These are phyloP conservation scores for Xylaria grammica DNA, from an alignment of 495 filamentous ascomycete species.

Conservation along the genomic window DNA sequence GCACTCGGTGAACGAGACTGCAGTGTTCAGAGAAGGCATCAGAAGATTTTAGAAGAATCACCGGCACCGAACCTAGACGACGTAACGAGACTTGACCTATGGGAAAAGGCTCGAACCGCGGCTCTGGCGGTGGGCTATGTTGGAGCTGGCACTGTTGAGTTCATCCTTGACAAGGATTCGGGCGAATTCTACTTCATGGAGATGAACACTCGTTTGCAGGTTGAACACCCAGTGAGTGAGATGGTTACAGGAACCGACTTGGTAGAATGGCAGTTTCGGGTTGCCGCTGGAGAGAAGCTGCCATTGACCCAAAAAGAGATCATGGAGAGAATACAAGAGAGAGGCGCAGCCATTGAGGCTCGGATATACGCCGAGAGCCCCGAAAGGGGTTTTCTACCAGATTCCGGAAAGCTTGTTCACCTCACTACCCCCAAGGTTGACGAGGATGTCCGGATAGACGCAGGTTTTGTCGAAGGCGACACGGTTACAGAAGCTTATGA, in stretches of 20 bases:
- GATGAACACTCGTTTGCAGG: slow-evolving; percentile 97
- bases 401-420: slow-evolving; percentile 87
- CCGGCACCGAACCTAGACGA: slow-evolving; percentile 87
- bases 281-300: slow-evolving; percentile 85
- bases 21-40: slow-evolving; percentile 86
- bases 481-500: slow-evolving; percentile 96
- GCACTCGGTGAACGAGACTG: slow-evolving; percentile 87
- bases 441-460: slow-evolving; percentile 84
- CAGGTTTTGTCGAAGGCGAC: slow-evolving; percentile 89
- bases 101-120: slow-evolving; percentile 90
- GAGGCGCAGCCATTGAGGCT: slow-evolving; percentile 91
- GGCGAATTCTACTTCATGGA: slow-evolving; percentile 99
- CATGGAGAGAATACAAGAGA: slow-evolving; percentile 71
- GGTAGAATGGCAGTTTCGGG: slow-evolving; percentile 93
- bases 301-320: slow-evolving; percentile 86
- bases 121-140: slow-evolving; percentile 93
- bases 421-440: slow-evolving; percentile 72
- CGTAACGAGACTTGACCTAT: slow-evolving; percentile 80
- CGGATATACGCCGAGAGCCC: slow-evolving; percentile 97
- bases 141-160: slow-evolving; percentile 96
- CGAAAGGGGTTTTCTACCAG: slow-evolving; percentile 85
- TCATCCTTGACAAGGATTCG: slow-evolving; percentile 96
- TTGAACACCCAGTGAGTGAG: slow-evolving; percentile 97
- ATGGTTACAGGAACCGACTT: slow-evolving; percentile 95
- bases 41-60: slow-evolving; percentile 97